Conservation (phyloP, 2,329 filamentous ascomycete genomes). For the Neoscytalidium dimidiatum region DNA sequence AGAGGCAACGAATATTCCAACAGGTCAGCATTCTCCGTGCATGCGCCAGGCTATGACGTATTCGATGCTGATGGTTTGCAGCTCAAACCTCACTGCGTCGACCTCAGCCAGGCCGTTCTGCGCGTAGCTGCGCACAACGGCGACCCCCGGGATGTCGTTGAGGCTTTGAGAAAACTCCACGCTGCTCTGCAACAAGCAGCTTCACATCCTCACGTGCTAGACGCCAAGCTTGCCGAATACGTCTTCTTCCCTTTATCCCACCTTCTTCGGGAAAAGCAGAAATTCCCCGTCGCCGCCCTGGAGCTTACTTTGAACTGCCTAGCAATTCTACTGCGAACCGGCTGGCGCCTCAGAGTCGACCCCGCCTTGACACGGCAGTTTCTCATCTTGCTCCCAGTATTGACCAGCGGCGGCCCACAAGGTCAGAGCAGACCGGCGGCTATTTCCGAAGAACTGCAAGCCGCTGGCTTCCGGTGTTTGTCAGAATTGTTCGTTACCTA, state of each 20-base stretch:
- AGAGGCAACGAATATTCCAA: constrained; percentile 42
- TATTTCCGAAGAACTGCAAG: constrained; percentile 71
- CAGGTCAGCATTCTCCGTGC: constrained; percentile 28
- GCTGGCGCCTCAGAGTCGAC: constrained; percentile 75
- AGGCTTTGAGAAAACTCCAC: constrained; percentile 50
- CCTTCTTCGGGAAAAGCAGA: constrained; percentile 74
- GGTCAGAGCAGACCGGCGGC: constrained; percentile 48
- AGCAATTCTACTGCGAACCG: constrained; percentile 69
- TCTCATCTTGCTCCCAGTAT: constrained; percentile 78
- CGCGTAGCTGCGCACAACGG: constrained; percentile 50
- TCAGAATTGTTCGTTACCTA: constrained; percentile 64
- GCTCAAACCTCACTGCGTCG: constrained; percentile 61
- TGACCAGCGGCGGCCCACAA: constrained; percentile 72
- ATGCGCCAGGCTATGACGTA: background rate
- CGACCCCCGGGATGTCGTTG: constrained; percentile 49
- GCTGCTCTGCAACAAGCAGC: constrained; percentile 38
- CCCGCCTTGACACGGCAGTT: constrained; percentile 78
- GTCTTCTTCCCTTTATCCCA: constrained; percentile 91
- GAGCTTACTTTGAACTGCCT: constrained; percentile 79
- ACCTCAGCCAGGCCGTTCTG: constrained; percentile 57
- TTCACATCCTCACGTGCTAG: constrained; percentile 52
- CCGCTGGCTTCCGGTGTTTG: constrained; percentile 71
- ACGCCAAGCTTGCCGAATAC: constrained; percentile 88
- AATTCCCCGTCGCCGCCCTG: constrained; percentile 69
- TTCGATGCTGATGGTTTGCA: constrained; percentile 32